Conservation (phyloP, 805 yeast species). For the Lipomyces orientalis region DNA sequence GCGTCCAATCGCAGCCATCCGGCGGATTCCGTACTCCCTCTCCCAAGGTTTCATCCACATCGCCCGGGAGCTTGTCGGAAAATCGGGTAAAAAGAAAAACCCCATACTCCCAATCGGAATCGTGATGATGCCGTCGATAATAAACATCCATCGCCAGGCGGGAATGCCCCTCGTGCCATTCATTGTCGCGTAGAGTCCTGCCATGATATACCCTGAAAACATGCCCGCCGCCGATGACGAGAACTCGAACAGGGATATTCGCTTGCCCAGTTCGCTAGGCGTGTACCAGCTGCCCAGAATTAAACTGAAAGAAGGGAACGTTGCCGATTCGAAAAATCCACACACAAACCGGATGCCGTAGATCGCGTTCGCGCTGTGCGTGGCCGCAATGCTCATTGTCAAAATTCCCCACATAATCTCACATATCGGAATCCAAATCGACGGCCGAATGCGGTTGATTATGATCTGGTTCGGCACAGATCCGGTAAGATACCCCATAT, state of each 20-base stretch:
- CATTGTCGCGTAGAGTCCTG: conserved; percentile 49
- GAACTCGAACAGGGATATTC: conserved; percentile 45
- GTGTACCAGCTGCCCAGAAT: conserved; percentile 61
- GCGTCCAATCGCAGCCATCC: conserved; percentile 24
- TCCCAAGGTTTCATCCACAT: conserved; percentile 14
- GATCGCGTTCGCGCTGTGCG: conserved; percentile 56
- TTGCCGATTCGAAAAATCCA: conserved; percentile 73
- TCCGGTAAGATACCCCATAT: conserved; percentile 44
- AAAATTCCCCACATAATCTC: conserved; percentile 72
- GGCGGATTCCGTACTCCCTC: conserved; percentile 16
- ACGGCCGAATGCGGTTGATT: conserved; percentile 40
- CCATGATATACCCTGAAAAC: conserved; percentile 59
- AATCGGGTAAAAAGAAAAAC: conserved; percentile 22
- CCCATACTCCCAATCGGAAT: conserved; percentile 50
- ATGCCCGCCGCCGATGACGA: conserved; percentile 56
- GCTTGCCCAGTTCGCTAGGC: conserved; percentile 56
- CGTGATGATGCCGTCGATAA: conserved; percentile 62
- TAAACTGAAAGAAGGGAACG: conserved; percentile 54
- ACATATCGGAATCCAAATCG: conserved; percentile 55
- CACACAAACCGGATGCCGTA: conserved; percentile 68
- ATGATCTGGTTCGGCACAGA: conserved; percentile 46
- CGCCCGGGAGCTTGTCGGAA: conserved; percentile 20
- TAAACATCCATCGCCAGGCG: conserved; percentile 64
- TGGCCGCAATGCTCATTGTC: conserved; percentile 53
- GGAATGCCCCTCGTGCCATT: conserved; percentile 40